Base-by-base conservation (phyloP, 495 filamentous ascomycete species). In the Penicillium fimorum region DNA sequence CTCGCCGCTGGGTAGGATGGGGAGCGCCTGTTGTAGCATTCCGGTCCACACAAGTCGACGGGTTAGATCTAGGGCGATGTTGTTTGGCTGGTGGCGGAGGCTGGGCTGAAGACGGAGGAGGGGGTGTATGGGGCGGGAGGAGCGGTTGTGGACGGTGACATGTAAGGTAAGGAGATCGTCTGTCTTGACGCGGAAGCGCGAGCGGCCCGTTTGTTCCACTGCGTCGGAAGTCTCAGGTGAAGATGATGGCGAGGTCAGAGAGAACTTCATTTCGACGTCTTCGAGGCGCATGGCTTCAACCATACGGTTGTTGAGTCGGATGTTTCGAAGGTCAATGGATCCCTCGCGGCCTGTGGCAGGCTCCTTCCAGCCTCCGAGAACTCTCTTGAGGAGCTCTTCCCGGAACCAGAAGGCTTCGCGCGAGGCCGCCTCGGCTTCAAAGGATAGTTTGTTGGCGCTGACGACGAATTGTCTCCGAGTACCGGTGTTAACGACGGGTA, bases 341-440 rank as follows among this genome's bases (percentile, higher is more conserved):
- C 92, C 92, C 40, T 76, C 71, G 40, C 90, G 77, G 1, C 74
- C 70, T 0, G 81, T 81, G 1, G 77, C 71, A 20, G 78, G 58
- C 25, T 90, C 87, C 32, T 76, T 81, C 92, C 92, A 97, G 2
- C 75, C 79, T 3, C 85, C 92, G 5, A 73, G 73, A 3, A 96
- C 68, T 20, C 78, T 76, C 56, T 89, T 87, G 10, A 97, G 79
- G 2, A 97, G 79, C 65, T 86, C 87, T 64, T 95, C 88, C 7
- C 92, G 82, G 73, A 91, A 96, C 92, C 92, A 96, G 70, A 96
- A 96, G 2, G 87, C 85, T 73, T 96, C 91, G 38, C 92, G 81
- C 41, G 79, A 86, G 7, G 86, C 83, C 33, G 86, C 82, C 70
- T 97, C 92, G 24, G 80, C 83, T 55, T 94, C 89, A 2, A 90